Evolutionary conservation across 148 eudicot genomes (phyloP).

Genomic region (Camellia sinensis): DNA sequence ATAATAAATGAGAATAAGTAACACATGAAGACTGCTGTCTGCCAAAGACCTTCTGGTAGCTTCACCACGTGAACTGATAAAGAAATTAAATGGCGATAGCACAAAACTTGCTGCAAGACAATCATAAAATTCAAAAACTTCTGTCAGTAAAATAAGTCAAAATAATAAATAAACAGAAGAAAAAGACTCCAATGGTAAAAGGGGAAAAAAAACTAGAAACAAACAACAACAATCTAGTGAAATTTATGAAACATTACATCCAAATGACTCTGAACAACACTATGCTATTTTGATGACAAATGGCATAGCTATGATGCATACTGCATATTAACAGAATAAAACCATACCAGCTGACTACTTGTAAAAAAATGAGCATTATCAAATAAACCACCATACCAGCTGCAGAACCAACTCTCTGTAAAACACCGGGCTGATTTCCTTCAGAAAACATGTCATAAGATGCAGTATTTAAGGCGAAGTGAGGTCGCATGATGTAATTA

Average conservation of each 20-base stretch:
- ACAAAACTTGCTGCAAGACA: constrained; percentile 76
- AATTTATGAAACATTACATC: too few relatives aligned
- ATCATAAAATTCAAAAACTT: constrained; percentile 45
- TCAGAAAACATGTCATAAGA: constrained; percentile 52
- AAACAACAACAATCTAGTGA: too few relatives aligned
- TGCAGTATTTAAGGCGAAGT: constrained; percentile 37
- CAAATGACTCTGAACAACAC: too few relatives aligned
- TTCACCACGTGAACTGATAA: constrained; percentile 57
- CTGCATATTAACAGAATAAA: too few relatives aligned
- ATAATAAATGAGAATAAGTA: constrained; percentile 79
- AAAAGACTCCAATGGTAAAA: too few relatives aligned
- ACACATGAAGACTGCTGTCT: constrained; percentile 65
- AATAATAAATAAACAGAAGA: constrained; percentile 1
- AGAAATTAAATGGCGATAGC: constrained; percentile 66
- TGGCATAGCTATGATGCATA: too few relatives aligned
- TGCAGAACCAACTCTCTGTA: constrained; percentile 82
- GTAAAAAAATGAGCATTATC: background rate
- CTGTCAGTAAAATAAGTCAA: constrained; percentile 18
- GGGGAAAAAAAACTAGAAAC: too few relatives aligned
- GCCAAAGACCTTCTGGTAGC: constrained; percentile 64
- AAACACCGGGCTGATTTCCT: constrained; percentile 67
- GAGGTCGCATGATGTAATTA: constrained; percentile 66
- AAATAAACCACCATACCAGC: constrained; percentile 54
- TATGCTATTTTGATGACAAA: too few relatives aligned
- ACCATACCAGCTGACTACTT: background rate